Evolutionary conservation across 306 rosid species (phyloP), one percentile per base, ranked within the genome.

Genomic region (Macrotyloma uniflorum): DNA sequence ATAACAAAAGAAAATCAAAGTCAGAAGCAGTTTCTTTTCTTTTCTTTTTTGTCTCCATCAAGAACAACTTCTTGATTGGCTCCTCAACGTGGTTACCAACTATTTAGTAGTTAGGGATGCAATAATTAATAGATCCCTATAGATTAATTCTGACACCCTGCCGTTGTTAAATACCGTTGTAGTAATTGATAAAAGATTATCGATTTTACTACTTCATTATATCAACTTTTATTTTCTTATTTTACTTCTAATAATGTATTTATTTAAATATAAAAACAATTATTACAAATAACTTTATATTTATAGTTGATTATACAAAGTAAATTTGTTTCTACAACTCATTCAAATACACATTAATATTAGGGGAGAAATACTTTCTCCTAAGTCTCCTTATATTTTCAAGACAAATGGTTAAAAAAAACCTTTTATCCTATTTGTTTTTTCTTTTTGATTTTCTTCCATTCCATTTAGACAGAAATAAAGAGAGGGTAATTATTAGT

Each of bases 1-100:
- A 75, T 59, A 3, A 24, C 49, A 42, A 50, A 62, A 1, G 22
- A 67, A 47, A 59, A 76, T 62, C 81, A 70, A 76, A 82, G 85
- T 71, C 70, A 76, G 69, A 67, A 20, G 33, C 82, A 51, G 33
- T 53, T 51, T 76, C 62, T 69, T 70, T 26, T 23, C 6, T 65
- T 66, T 3, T 4, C 26, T 8, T 67, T 67, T 28, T 67, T 69
- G 70, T 75, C 81, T 50, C 63, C 77, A 76, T 58, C 64, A 46
- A 14, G 70, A 59, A 36, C 76, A 62, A 57, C 71, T 45, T 10
- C 22, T 46, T 69, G 78, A 54, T 68, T 61, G 61, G 61, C 13
- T 35, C 42, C 51, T 61, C 68, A 36, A 58, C 72, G 32, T 40
- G 65, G 51, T 76, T 63, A 38, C 58, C 67, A 53, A 43, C 59